A percentile compares a stretch with the other conserved stretches of the same genome.
Evolutionary conservation across 495 filamentous ascomycete genomes (phyloP).

Genomic region (Penicillium steckii): DNA sequence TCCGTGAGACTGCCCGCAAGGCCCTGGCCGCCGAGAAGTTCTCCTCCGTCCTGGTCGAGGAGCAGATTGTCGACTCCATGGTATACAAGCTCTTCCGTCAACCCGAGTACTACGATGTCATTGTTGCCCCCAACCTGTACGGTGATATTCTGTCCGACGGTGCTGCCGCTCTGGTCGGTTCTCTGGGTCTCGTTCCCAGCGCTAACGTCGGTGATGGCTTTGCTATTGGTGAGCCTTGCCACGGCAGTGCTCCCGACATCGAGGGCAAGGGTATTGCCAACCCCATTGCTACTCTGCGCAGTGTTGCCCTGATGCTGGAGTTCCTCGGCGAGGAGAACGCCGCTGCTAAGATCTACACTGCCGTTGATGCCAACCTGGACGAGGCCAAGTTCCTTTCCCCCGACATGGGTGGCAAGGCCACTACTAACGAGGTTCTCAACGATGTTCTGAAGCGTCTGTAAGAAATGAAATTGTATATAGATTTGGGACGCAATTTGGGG

Average conservation of each 20-base stretch:
- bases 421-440: slow-evolving; percentile 82
- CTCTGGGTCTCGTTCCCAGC: slow-evolving; percentile 86
- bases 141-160: slow-evolving; percentile 96
- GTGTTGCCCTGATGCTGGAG: slow-evolving; percentile 91
- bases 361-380: slow-evolving; percentile 88
- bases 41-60: slow-evolving; percentile 68
- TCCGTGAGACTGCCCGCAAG: slow-evolving; percentile 73
- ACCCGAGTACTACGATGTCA: slow-evolving; percentile 91
- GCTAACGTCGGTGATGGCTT: slow-evolving; percentile 96
- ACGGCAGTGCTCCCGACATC: slow-evolving; percentile 95
- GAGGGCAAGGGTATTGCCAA: slow-evolving; percentile 90
- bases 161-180: slow-evolving; percentile 93
- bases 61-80: slow-evolving; percentile 99
- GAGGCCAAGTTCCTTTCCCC: slow-evolving; percentile 81
- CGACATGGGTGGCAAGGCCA: slow-evolving; percentile 86
- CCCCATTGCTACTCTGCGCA: slow-evolving; percentile 91
- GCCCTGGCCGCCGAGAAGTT: slow-evolving; percentile 67
- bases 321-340: slow-evolving; percentile 85
- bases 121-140: slow-evolving; percentile 97
- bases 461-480: slow-evolving; percentile 25
- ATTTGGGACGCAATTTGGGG: neutral
- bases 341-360: slow-evolving; percentile 83
- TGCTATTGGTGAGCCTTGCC: slow-evolving; percentile 97
- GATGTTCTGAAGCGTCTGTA: slow-evolving; percentile 88
- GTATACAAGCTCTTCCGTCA: slow-evolving; percentile 99